A percentile compares a stretch with the other conserved stretches of the same genome.
These are phyloP conservation scores for Xylaria hypoxylon DNA, from an alignment of 2,329 filamentous ascomycete genomes.

Conservation along the genomic window DNA sequence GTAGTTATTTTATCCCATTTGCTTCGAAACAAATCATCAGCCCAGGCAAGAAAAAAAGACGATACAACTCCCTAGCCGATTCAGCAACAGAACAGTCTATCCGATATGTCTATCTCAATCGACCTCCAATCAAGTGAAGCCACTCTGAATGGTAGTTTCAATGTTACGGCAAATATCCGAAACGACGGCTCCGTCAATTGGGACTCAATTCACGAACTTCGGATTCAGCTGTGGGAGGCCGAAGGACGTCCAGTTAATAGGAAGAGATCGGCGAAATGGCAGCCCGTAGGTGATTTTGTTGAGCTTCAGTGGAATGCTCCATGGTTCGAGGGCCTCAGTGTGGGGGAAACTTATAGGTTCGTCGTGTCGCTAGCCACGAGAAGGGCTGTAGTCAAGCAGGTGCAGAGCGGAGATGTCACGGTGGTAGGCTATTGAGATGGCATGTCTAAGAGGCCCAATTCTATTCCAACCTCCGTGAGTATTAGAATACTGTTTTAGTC, in stretches of 20 bases:
- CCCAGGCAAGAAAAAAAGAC: not conserved
- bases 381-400: not conserved
- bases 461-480: not conserved
- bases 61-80: not conserved
- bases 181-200: not conserved
- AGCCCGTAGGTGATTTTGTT: no score
- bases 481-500: not conserved
- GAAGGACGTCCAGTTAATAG: no score
- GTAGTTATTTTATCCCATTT: not conserved
- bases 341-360: not conserved
- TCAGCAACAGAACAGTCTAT: not conserved
- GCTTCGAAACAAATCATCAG: not conserved
- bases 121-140: no score
- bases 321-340: not conserved
- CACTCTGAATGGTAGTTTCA: not conserved
- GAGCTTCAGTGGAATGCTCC: not conserved
- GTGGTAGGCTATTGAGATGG: not conserved
- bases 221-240: no score
- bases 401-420: not conserved
- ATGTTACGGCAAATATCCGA: not conserved
- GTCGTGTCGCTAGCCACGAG: not conserved
- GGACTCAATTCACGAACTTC: no score
- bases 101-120: not conserved
- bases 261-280: no score
- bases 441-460: not conserved